Base-by-base conservation (phyloP, 2,329 filamentous ascomycete species). In the Escovopsis sp. region DNA sequence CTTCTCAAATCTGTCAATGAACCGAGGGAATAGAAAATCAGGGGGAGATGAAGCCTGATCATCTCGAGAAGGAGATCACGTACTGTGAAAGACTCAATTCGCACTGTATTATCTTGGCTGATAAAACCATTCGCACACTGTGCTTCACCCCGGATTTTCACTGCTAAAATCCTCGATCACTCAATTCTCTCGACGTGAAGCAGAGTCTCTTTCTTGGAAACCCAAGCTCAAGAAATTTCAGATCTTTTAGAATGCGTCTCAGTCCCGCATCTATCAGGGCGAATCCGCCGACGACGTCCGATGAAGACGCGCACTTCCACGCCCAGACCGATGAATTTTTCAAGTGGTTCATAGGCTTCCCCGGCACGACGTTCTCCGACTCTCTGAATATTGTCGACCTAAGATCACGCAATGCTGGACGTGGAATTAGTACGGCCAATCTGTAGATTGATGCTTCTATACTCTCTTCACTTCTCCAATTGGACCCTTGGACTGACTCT, bases 361-460 rank as follows among this genome's bases (percentile, higher is more conserved):
- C 70, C 0, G 72, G 70, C 15, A 67, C 72, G 4, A 69, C 64
- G 4, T 75, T 78, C 42, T 73, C 73, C 43, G 53, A 64, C 2
- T 59, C 67, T 26, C 70, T 77, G 39, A 56, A 66, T 47, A 69
- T 77, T 38, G 62, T 60, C 23, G 73, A 78, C 50, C 55, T 77
- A 42, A 62, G 73, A 23, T 53, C 50, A n/a, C 60, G 62, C 9
- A 62, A 65, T 38, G 70, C 72, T 3, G 74, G 74, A 2, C 64
- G 73, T 41, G 74, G 74, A 39, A 74, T 77, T 47, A 57, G 73
- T 75, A 55, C 7, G 11, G 8, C 15, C 6, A 28, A 3, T 23
- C 15, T 15, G 15, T 2, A 9, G 26, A 3, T 19, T 10, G 12
- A 12, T 18, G 15, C 15, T 15, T 15, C 15, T 15, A 15, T 15